These are phyloP conservation scores for Cytospora paraplurivora DNA, from an alignment of 2,329 filamentous ascomycete genomes.

Conservation along the genomic window DNA sequence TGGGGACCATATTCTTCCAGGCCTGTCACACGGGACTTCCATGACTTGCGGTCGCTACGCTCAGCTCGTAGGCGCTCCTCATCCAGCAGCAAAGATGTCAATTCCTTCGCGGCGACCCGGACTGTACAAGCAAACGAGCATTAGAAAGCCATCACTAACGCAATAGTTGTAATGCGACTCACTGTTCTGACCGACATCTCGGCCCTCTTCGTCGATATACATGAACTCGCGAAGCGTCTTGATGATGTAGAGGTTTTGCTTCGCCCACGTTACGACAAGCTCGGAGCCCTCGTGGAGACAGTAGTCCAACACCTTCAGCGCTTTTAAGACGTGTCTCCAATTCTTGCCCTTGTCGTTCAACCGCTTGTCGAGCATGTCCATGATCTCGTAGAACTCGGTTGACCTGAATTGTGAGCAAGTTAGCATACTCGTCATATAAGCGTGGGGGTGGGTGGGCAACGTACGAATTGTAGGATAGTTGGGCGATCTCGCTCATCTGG, in stretches of 20 bases:
- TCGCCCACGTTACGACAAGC: conserved; percentile 94
- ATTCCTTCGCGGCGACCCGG: conserved; percentile 91
- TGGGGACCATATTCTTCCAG: conserved; percentile 75
- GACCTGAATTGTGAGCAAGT: conserved; percentile 57
- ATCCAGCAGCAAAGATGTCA: conserved; percentile 88
- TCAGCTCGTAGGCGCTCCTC: conserved; percentile 91
- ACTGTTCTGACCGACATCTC: conserved; percentile 97
- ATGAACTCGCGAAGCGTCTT: conserved; percentile 97
- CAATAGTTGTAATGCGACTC: conserved; percentile 29
- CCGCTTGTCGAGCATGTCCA: conserved; percentile 99
- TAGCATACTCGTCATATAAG: conserved; percentile 11
- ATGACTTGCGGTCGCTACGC: conserved; percentile 86
- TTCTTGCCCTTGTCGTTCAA: conserved; percentile 99
- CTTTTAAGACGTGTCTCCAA: conserved; percentile 97
- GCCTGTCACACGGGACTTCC: conserved; percentile 95
- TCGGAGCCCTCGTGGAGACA: conserved; percentile 97
- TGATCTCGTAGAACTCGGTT: conserved; percentile 98
- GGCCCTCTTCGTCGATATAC: conserved; percentile 92
- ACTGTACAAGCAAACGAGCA: conserved; percentile 56
- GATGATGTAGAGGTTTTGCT: conserved; percentile 98
- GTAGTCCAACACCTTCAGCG: conserved; percentile 96
- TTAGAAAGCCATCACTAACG: not conserved
- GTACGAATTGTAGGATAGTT: conserved; percentile 97
- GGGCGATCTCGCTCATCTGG: conserved; percentile 98
- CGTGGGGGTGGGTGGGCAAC: conserved; percentile 37